phyloP scores from a whole-genome alignment of 2,329 filamentous ascomycete species.

The Neopestalotiopsis sp. region DNA sequence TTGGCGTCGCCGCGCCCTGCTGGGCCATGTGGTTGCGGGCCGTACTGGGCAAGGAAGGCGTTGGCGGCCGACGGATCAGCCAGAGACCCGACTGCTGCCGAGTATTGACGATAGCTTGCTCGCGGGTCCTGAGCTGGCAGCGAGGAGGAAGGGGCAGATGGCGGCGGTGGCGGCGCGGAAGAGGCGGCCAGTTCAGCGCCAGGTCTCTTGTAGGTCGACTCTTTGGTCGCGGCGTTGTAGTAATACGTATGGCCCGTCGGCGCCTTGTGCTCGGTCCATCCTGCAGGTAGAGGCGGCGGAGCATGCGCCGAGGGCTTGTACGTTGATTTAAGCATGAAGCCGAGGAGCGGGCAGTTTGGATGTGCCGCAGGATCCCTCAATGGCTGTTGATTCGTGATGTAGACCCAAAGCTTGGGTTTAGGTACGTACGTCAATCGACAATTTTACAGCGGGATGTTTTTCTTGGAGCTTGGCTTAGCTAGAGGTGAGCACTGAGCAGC shows the following conservation, averaged over 20 bases:
- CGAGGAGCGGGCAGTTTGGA: no score
- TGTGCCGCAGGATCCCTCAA: neutral
- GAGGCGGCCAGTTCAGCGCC: slow-evolving; percentile 32
- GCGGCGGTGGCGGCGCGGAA: slow-evolving; percentile 11
- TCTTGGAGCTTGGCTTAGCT: neutral
- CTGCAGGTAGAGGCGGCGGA: slow-evolving; percentile 69
- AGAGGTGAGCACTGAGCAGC: neutral
- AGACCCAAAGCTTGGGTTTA: neutral
- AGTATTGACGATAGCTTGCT: slow-evolving; percentile 48
- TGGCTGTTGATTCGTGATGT: neutral
- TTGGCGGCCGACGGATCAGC: slow-evolving; percentile 63
- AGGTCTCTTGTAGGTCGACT: slow-evolving; percentile 88
- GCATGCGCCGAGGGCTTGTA: slow-evolving; percentile 61
- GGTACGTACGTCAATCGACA: neutral
- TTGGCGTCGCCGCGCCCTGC: slow-evolving; percentile 35
- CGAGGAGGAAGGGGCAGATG: slow-evolving; percentile 13
- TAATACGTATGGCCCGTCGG: slow-evolving; percentile 88
- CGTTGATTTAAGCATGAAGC: slow-evolving; percentile 76
- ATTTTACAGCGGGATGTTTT: neutral
- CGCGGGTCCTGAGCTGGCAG: slow-evolving; percentile 34
- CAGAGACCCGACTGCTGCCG: slow-evolving; percentile 46
- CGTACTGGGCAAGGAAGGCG: slow-evolving; percentile 63
- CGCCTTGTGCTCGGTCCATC: slow-evolving; percentile 94
- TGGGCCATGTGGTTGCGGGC: slow-evolving; percentile 43
- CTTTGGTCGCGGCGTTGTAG: slow-evolving; percentile 80